Conservation (phyloP, 163 green algal genomes). For the Scenedesmus sp. region DNA sequence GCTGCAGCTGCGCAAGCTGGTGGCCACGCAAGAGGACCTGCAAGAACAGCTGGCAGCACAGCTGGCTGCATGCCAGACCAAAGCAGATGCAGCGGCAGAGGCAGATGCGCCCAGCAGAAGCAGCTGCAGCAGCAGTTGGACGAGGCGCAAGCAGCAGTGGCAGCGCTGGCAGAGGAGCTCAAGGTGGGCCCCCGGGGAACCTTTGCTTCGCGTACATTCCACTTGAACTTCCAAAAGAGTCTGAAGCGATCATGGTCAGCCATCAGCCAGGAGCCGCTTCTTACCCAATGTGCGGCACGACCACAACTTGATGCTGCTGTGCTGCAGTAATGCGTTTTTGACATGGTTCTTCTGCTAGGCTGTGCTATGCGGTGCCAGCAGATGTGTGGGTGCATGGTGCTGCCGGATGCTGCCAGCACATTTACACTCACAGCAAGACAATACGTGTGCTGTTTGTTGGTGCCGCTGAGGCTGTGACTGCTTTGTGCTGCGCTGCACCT, state of each 20-base stretch:
- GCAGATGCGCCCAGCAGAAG: background rate
- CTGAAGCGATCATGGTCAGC: no score
- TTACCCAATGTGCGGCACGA: no score
- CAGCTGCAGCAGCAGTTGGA: background rate
- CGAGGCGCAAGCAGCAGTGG: constrained; percentile 35
- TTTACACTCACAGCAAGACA: background rate
- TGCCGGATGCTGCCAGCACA: no score
- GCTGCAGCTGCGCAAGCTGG: constrained; percentile 39
- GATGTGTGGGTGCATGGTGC: no score
- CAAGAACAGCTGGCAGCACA: constrained; percentile 38
- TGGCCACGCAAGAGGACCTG: constrained; percentile 35
- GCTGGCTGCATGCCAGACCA: background rate
- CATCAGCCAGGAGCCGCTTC: no score
- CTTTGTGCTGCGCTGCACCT: background rate
- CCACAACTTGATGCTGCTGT: no score
- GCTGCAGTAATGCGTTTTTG: no score
- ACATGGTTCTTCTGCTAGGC: no score
- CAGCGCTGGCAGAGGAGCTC: constrained; percentile 18
- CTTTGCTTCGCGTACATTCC: background rate
- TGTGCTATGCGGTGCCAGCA: no score
- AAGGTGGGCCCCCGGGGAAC: background rate
- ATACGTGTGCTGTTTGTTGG: no score
- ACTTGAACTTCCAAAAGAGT: no score
- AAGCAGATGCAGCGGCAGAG: background rate
- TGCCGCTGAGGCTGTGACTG: background rate